Percentiles rank a stretch among this genome's conserved stretches.
Evolutionary conservation across 2,329 filamentous ascomycete genomes (phyloP).

Genomic region (Colletotrichum tabaci): DNA sequence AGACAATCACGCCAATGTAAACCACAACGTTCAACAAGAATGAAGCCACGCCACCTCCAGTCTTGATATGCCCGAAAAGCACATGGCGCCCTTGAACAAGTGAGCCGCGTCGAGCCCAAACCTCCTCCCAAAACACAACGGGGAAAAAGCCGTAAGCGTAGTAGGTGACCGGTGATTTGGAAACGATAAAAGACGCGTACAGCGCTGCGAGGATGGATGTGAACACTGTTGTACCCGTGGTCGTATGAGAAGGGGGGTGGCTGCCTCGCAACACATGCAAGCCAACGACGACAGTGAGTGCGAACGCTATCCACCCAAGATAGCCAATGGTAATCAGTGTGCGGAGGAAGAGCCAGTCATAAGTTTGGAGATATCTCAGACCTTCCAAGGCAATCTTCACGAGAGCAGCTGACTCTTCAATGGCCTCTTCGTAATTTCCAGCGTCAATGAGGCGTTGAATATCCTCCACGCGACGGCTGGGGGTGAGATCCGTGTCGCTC

Average conservation of each 20-base stretch:
- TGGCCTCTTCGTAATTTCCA: conserved; percentile 81
- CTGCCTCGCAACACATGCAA: conserved; percentile 85
- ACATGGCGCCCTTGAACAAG: conserved; percentile 76
- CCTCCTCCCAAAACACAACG: conserved; percentile 96
- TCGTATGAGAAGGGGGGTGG: conserved; percentile 74
- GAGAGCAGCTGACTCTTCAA: conserved; percentile 81
- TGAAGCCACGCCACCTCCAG: conserved; percentile 68
- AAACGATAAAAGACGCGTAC: conserved; percentile 84
- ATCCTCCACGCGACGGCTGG: conserved; percentile 76
- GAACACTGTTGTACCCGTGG: conserved; percentile 75
- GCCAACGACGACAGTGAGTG: conserved; percentile 89
- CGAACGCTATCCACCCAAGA: conserved; percentile 95
- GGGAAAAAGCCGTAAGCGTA: conserved; percentile 95
- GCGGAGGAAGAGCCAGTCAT: conserved; percentile 97
- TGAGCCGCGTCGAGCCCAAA: conserved; percentile 82
- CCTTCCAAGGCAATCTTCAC: conserved; percentile 85
- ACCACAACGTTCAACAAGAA: conserved; percentile 75
- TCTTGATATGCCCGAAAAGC: conserved; percentile 79
- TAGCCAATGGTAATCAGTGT: conserved; percentile 92
- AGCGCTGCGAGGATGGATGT: conserved; percentile 81
- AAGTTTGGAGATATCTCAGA: conserved; percentile 94
- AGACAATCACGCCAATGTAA: conserved; percentile 84
- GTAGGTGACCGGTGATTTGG: conserved; percentile 85
- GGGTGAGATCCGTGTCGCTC: conserved; percentile 72
- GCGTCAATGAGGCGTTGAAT: conserved; percentile 79